Evolutionary conservation across 176 grass and related monocot species (phyloP), one percentile per base, ranked within the genome.

Genomic region (Dactylis glomerata): DNA sequence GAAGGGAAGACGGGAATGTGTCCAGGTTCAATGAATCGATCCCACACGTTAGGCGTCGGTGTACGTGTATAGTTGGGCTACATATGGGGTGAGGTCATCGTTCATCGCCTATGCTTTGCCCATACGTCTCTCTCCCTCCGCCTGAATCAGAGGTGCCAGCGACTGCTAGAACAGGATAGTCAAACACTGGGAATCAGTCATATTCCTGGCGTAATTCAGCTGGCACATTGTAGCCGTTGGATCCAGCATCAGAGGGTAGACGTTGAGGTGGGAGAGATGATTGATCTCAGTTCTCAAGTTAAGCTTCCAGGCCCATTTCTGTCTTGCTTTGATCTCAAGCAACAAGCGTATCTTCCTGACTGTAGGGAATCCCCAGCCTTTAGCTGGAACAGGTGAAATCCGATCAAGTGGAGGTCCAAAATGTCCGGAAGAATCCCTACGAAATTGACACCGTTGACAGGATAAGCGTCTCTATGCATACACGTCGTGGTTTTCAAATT

Each of bases 11-110:
- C 8, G 37, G 11, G 15, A 67, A 67, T 47, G 78, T 58, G 90
- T 78, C 90, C 66, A 86, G 73, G 86, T 88, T 88, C 85, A 75
- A 83, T 44, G 90, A 86, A 86, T 50, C 78, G 11, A 41, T 16
- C 34, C 0, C 30, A 49, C 10, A 6, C 3, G 22, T 1, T 38
- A 66, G 10, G 69, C 38, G 58, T 81, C 76, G 73, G 61, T 77
- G 85, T 88, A 40, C 26, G 46, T 23, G 59, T 22, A 44, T 14
- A 65, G 7, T 1, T 4, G 16, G 1, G 11, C 58, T 55, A 65
- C 76, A 10, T 19, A 28, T 30, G 40, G 23, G 38, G 10, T 81
- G 87, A 85, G 31, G 15, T 26, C 71, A 86, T 51, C n/a, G n/a
- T n/a, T n/a, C 87, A 11, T 66, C 40, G n/a, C 31, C 45, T 9